phyloP scores from a whole-genome alignment of 2,329 filamentous ascomycete species.

The Trichoderma afroharzianum region DNA sequence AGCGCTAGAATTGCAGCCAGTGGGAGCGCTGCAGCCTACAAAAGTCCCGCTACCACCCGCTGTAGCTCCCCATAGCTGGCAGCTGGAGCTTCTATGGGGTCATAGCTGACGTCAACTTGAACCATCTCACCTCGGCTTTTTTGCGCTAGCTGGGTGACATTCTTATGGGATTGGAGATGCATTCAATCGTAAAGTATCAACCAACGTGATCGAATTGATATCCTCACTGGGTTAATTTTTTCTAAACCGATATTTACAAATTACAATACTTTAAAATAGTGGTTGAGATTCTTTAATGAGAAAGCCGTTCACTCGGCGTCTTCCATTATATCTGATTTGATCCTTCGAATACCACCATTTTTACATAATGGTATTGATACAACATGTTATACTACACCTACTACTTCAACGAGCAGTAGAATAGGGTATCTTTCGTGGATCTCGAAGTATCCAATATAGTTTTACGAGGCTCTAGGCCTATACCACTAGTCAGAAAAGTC shows the following conservation, averaged over 20 bases:
- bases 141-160: not conserved
- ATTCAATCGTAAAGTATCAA: not conserved
- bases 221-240: not conserved
- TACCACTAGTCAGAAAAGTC: constrained; percentile 27
- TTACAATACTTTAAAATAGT: not conserved
- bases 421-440: constrained; percentile 7
- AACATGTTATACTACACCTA: not conserved
- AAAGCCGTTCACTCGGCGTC: not conserved
- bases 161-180: not conserved
- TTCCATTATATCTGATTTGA: not conserved
- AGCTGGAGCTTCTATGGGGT: not conserved
- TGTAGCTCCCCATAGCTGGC: not conserved
- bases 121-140: not conserved
- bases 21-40: not conserved
- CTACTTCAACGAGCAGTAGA: not conserved
- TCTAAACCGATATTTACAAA: not conserved
- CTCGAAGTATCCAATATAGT: not conserved
- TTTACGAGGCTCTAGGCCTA: constrained; percentile 6
- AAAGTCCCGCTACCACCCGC: not conserved
- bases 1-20: not conserved
- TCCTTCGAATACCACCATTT: not conserved
- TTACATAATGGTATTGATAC: not conserved
- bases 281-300: not conserved
- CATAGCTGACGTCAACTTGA: not conserved
- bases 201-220: not conserved